Base-by-base conservation (phyloP, 345 rosid species). In the Rhodomyrtus tomentosa region DNA sequence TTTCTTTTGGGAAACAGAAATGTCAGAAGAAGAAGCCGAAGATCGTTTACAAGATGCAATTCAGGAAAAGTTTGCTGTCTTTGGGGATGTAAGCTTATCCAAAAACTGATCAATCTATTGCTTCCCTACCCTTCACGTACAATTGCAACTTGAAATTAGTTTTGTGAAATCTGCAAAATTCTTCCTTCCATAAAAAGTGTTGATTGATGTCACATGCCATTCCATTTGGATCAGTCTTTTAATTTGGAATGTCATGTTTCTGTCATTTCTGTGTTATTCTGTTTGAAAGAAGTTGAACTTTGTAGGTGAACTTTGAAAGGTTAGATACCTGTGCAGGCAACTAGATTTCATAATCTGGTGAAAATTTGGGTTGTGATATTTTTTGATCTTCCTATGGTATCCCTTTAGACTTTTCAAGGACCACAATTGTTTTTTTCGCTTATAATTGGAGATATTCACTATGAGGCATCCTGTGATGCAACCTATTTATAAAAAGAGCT, bases 1-100 rank as follows among this genome's bases (percentile, higher is more conserved):
- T 38, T 51, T 27, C 56, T 32, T 55, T 84, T 87, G 88, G 38
- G 76, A 56, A 89, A 89, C 90, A 96, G 99, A 96, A 93, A 96
- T 96, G 83, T 95, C 99, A 13, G 98, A 96, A 90, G 98, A 94
- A 86, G 99, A 97, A 91, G 99, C 99, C 22, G 99, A 97, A 95
- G 93, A 96, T 83, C 96, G 86, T 85, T 89, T 97, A 82, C 99
- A 97, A 91, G 95, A 91, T 84, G 99, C 98, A 84, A 95, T 97
- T 86, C 98, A 97, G 91, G 99, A 97, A 88, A 97, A 93, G 87
- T 97, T 96, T 93, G 91, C 99, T 25, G 93, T 95, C 82, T 94
- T 97, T 93, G 98, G 99, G 86, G 98, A 97, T 92, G 99, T 97
- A 89, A 85, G 98, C 89, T 25, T 59, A 42, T 81, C 11, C 25